Conservation (phyloP, 2,329 filamentous ascomycete genomes). For the Macrophomina pseudophaseolina region DNA sequence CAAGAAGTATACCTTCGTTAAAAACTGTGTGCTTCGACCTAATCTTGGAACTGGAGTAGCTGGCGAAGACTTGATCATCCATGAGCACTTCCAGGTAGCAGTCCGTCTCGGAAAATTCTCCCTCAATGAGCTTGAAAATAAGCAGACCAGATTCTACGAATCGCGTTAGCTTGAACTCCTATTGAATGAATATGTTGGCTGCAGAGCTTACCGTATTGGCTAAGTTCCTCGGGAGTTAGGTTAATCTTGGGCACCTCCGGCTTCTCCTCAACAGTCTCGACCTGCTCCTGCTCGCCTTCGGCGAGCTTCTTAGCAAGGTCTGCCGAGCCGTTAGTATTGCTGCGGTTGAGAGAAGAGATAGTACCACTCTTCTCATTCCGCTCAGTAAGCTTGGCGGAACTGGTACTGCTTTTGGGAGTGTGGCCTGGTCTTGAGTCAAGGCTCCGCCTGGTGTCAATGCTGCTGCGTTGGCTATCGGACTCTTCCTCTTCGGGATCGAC, state of each 20-base stretch:
- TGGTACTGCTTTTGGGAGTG: slow-evolving; percentile 20
- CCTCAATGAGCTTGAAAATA: slow-evolving; percentile 93
- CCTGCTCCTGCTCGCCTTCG: slow-evolving; percentile 53
- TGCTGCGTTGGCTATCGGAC: slow-evolving; percentile 30
- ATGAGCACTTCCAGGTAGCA: slow-evolving; percentile 86
- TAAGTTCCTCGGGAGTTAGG: slow-evolving; percentile 78
- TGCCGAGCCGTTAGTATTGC: slow-evolving; percentile 39
- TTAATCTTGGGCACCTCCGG: slow-evolving; percentile 75
- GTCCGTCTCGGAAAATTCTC: slow-evolving; percentile 76
- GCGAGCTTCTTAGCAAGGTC: slow-evolving; percentile 53
- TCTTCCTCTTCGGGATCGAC: slow-evolving; percentile 86
- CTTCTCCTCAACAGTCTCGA: slow-evolving; percentile 54
- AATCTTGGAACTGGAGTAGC: slow-evolving; percentile 81
- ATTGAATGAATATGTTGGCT: background rate
- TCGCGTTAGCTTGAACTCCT: slow-evolving; percentile 39
- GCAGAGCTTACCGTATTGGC: slow-evolving; percentile 68
- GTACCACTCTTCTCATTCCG: slow-evolving; percentile 46
- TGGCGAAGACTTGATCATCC: slow-evolving; percentile 92
- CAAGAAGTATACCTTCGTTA: slow-evolving; percentile 69
- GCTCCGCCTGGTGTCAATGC: slow-evolving; percentile 29
- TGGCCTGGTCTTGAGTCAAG: slow-evolving; percentile 23
- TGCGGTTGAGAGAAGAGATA: slow-evolving; percentile 47
- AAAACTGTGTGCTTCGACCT: slow-evolving; percentile 72
- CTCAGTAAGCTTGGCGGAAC: slow-evolving; percentile 7
- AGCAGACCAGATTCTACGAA: slow-evolving; percentile 80